Evolutionary conservation across 2,329 filamentous ascomycete genomes (phyloP).

Genomic region (Colletotrichum spaethianum): DNA sequence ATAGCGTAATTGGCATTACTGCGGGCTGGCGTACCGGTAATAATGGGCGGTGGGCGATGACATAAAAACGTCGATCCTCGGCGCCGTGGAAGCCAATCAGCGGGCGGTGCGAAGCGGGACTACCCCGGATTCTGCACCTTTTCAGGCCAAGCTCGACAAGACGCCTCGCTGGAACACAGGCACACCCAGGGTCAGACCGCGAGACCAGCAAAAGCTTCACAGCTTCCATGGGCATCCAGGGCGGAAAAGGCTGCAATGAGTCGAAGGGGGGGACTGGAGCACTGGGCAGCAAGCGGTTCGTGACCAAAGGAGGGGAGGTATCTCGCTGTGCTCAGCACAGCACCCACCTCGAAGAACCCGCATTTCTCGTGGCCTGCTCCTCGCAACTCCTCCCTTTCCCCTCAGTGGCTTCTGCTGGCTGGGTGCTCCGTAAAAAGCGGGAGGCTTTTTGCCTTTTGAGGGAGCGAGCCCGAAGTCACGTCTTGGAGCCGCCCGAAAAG

Average conservation of each 20-base stretch:
- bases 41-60: slow-evolving; percentile 39
- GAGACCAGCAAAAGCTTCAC: slow-evolving; percentile 1
- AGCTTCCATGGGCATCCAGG: not conserved
- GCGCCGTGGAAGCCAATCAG: slow-evolving; percentile 25
- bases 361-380: not conserved
- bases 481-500: not conserved
- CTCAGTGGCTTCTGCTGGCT: not conserved
- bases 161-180: slow-evolving; percentile 17
- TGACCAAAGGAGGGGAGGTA: not conserved
- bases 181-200: not conserved
- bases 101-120: slow-evolving; percentile 3
- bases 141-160: slow-evolving; percentile 27
- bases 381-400: slow-evolving; percentile 4
- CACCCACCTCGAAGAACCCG: not conserved
- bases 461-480: slow-evolving; percentile 10
- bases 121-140: slow-evolving; percentile 40
- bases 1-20: not conserved
- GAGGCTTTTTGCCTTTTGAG: not conserved
- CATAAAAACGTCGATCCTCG: slow-evolving; percentile 37
- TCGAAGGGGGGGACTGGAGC: not conserved
- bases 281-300: slow-evolving; percentile 10
- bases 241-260: not conserved
- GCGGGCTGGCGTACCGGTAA: not conserved
- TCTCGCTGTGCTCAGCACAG: not conserved
- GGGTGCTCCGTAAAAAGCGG: not conserved